Percentiles rank a stretch among this genome's conserved stretches.
Evolutionary conservation across 495 filamentous ascomycete species (phyloP).

Genomic region (Penicillium samsonianum): DNA sequence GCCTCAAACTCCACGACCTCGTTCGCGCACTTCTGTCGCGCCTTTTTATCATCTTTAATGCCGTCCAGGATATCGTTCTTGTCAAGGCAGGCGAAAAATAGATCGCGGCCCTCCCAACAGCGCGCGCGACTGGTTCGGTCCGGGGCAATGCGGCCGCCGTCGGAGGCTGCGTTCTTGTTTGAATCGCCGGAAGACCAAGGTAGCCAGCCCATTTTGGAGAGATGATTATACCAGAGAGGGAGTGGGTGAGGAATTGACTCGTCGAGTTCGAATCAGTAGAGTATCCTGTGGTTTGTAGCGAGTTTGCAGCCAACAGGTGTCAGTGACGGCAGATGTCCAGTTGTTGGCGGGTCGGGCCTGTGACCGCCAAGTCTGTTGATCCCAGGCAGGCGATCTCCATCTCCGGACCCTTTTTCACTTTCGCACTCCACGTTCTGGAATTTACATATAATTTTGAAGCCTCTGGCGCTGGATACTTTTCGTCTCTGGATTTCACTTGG

Average conservation of each 20-base stretch:
- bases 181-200: constrained; percentile 45
- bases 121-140: constrained; percentile 70
- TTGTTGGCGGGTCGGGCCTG: constrained; percentile 7
- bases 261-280: neutral
- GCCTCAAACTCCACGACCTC: constrained; percentile 68
- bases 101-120: constrained; percentile 87
- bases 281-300: neutral
- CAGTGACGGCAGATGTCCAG: neutral
- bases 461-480: neutral
- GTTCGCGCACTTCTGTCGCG: constrained; percentile 63
- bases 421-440: neutral
- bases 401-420: constrained; percentile 6
- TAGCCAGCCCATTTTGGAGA: constrained; percentile 49
- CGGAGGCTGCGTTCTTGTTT: constrained; percentile 45
- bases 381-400: constrained; percentile 4
- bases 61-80: constrained; percentile 77
- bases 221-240: neutral
- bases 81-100: constrained; percentile 85
- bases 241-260: neutral
- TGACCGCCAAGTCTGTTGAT: constrained; percentile 14
- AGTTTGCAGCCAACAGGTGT: constrained; percentile 2
- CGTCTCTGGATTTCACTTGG: neutral
- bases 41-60: constrained; percentile 69
- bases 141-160: constrained; percentile 70
- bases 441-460: neutral